Evolutionary conservation across 805 yeast genomes (phyloP).

Genomic region (Pichia cabralensis): DNA sequence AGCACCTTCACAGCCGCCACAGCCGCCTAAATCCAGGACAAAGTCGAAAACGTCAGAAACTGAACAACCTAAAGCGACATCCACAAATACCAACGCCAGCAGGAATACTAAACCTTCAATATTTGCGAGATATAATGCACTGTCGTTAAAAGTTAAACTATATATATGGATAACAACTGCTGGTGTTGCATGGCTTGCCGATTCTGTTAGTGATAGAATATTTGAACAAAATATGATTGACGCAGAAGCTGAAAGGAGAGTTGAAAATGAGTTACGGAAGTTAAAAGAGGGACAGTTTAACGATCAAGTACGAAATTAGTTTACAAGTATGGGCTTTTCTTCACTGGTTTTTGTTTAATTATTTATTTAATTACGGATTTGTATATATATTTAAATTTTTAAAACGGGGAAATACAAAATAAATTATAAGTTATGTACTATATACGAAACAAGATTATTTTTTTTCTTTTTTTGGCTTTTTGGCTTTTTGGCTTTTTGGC

Average conservation of each 20-base stretch:
- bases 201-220: slow-evolving; percentile 19
- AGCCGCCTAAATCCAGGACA: neutral
- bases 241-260: slow-evolving; percentile 24
- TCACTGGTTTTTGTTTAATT: too few relatives aligned
- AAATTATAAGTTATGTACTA: too few relatives aligned
- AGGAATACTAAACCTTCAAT: neutral
- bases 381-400: too few relatives aligned
- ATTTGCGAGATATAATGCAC: slow-evolving; percentile 12
- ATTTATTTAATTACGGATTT: too few relatives aligned
- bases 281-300: slow-evolving; percentile 7
- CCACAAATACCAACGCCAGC: neutral
- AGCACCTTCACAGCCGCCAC: slow-evolving; percentile 1
- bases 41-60: neutral
- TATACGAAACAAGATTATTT: too few relatives aligned
- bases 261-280: slow-evolving; percentile 18
- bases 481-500: too few relatives aligned
- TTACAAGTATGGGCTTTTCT: too few relatives aligned
- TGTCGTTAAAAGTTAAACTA: slow-evolving; percentile 23
- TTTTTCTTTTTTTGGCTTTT: too few relatives aligned
- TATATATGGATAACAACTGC: slow-evolving; percentile 26
- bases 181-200: slow-evolving; percentile 23
- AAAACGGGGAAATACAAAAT: too few relatives aligned
- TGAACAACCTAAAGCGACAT: neutral
- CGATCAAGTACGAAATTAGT: too few relatives aligned
- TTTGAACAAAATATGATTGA: slow-evolving; percentile 25